Evolutionary conservation across 768 basidiomycete species (phyloP), one percentile per base, ranked within the genome.

Genomic region (Boletus speciosus): DNA sequence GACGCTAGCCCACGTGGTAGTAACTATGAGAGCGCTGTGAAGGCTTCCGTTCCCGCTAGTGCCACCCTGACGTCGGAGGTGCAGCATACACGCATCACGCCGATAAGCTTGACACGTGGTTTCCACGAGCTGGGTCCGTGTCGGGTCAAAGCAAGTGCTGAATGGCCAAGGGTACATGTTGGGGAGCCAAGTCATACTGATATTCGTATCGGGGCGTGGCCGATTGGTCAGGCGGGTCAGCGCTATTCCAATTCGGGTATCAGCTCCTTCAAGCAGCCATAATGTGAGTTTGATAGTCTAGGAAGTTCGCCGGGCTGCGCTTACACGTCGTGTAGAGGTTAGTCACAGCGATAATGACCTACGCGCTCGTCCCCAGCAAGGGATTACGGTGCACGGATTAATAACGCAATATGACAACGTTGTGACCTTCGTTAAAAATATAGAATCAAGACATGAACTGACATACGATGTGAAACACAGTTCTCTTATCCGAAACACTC

Each of bases 221-320:
- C 25, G 25, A 27, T 29, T 32, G 88, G 89, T 0, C 84, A 86
- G 63, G 82, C 86, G 3, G 89, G 16, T 82, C 83, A 39, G 88
- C 88, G 0, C 57, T 86, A 7, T 62, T 90, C 76, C 25, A 81
- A 76, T 55, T 79, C 82, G 37, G 88, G 79, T 0, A 81, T 81
- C 35, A 59, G 58, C 14, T 64, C 68, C 11, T 52, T 81, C 25
- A 27, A 27, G 53, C 78, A 78, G 57, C 69, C 69, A 12, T 16
- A 2, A 27, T 70, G 69, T 70, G 52, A 51, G 69, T 60, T 31
- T 27, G 6, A 31, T 29, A 2, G 1, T 23, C 21, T 27, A 27
- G 25, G 23, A 16, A 10, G 25, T 47, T 12, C 3, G 12, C 1
- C 0, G 10, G 25, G 6, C 27, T 2, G 4, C n/a, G 41, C 46